Conservation (phyloP, 805 yeast species). For the Tetrapisispora pingtungensis region DNA sequence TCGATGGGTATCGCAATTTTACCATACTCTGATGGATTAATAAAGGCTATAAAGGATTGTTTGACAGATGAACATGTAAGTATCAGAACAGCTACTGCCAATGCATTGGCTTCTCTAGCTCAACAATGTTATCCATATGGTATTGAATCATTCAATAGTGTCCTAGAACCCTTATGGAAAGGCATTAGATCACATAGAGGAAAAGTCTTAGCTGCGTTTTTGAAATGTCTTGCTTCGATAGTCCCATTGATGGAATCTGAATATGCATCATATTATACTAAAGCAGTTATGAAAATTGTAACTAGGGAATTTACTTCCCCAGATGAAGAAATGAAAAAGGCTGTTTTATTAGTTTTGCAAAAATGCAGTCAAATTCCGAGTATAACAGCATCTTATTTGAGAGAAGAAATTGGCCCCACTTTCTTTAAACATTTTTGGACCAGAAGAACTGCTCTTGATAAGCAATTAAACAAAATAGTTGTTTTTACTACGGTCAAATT, state of each 20-base stretch:
- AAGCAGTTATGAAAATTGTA: slow-evolving; percentile 58
- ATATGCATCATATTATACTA: slow-evolving; percentile 66
- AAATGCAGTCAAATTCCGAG: slow-evolving; percentile 55
- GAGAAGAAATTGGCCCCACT: slow-evolving; percentile 43
- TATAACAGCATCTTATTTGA: slow-evolving; percentile 41
- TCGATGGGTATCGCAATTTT: slow-evolving; percentile 61
- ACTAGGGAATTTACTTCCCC: slow-evolving; percentile 68
- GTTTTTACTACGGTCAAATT: slow-evolving; percentile 62
- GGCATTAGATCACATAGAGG: slow-evolving; percentile 76
- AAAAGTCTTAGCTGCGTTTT: slow-evolving; percentile 59
- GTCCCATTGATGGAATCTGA: slow-evolving; percentile 84
- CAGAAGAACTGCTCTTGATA: slow-evolving; percentile 66
- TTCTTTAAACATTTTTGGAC: slow-evolving; percentile 74
- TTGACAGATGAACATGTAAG: slow-evolving; percentile 58
- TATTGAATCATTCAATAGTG: slow-evolving; percentile 69
- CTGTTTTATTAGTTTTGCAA: slow-evolving; percentile 58
- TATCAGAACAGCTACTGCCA: slow-evolving; percentile 62
- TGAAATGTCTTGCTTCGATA: slow-evolving; percentile 67
- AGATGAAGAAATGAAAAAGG: slow-evolving; percentile 77
- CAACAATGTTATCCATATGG: slow-evolving; percentile 83
- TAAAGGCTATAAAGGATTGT: slow-evolving; percentile 48
- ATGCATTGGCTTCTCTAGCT: slow-evolving; percentile 64
- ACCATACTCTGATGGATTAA: slow-evolving; percentile 60
- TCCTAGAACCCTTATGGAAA: slow-evolving; percentile 69
- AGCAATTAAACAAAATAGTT: slow-evolving; percentile 47